Evolutionary conservation across 805 yeast genomes (phyloP).

Genomic region (Yamadazyma insecticola): DNA sequence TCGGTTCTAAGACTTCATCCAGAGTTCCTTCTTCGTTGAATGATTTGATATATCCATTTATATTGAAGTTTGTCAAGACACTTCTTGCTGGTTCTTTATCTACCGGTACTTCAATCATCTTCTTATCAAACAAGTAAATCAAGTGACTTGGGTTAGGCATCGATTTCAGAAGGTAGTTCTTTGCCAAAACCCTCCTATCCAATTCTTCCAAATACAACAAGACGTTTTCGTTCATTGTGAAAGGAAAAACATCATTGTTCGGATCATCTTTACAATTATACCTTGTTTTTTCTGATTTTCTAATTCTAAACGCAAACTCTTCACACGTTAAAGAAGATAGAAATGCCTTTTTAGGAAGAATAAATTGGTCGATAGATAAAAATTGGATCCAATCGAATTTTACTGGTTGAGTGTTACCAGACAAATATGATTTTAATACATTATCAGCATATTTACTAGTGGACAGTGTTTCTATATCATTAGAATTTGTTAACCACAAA

Average conservation of each 20-base stretch:
- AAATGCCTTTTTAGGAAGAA: constrained; percentile 3
- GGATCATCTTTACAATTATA: constrained; percentile 12
- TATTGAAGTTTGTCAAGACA: no score
- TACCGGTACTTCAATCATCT: constrained; percentile 7
- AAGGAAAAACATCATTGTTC: constrained; percentile 5
- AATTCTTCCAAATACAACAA: constrained; percentile 6
- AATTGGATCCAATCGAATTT: constrained; percentile 11
- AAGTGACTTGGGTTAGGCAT: constrained; percentile 11
- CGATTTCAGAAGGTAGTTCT: constrained; percentile 4
- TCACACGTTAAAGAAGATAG: constrained; percentile 8
- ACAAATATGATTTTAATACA: constrained; percentile 3
- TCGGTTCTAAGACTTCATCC: constrained; percentile 4
- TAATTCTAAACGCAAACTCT: constrained; percentile 9
- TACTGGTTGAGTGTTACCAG: constrained; percentile 2
- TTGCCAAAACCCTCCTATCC: constrained; percentile 9
- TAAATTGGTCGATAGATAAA: constrained; percentile 7
- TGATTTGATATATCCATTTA: constrained; percentile 1
- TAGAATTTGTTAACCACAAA: no score
- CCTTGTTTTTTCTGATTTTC: constrained; percentile 7
- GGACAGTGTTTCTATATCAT: neutral
- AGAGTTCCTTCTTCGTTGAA: neutral
- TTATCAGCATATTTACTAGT: constrained; percentile 8
- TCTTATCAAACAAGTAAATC: constrained; percentile 10
- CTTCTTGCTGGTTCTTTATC: constrained; percentile 2
- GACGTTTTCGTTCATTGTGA: constrained; percentile 9